These are phyloP conservation scores for Cytidiella melzeri DNA, from an alignment of 768 basidiomycete species.

Conservation along the genomic window DNA sequence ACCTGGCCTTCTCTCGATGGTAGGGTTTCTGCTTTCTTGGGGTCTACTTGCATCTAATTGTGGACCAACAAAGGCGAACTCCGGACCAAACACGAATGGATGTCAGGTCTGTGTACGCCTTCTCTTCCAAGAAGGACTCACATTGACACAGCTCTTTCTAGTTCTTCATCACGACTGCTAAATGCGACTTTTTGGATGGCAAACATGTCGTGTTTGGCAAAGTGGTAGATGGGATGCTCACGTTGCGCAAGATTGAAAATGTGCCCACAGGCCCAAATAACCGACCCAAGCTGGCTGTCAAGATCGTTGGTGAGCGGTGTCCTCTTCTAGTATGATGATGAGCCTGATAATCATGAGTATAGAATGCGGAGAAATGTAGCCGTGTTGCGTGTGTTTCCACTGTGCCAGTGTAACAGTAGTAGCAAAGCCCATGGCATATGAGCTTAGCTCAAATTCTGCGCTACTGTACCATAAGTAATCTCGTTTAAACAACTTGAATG, in stretches of 20 bases:
- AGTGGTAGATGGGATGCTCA: conserved; percentile 91
- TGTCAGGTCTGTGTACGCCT: conserved; percentile 54
- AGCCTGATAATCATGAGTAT: background rate
- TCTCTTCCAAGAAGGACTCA: too few relatives aligned
- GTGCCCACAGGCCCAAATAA: conserved; percentile 90
- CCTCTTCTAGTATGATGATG: background rate
- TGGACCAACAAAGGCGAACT: conserved; percentile 66
- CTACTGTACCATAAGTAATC: too few relatives aligned
- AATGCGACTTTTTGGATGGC: conserved; percentile 92
- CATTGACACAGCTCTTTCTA: too few relatives aligned
- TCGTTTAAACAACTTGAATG: too few relatives aligned
- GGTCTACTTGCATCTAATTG: conserved; percentile 1
- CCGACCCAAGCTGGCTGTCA: conserved; percentile 81
- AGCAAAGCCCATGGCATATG: too few relatives aligned
- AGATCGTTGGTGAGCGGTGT: conserved; percentile 63
- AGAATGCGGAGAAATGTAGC: conserved; percentile 38
- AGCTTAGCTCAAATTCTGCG: too few relatives aligned
- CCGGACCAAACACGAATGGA: conserved; percentile 90
- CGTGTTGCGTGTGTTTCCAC: too few relatives aligned
- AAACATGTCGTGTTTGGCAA: conserved; percentile 93
- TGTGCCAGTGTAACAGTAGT: too few relatives aligned
- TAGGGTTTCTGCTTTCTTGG: conserved; percentile 22
- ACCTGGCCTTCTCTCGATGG: conserved; percentile 91
- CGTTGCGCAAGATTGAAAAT: conserved; percentile 92
- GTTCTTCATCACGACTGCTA: conserved; percentile 96